Conservation (phyloP, 176 grass and related monocot species). For the Echinochloa phyllopogon region DNA sequence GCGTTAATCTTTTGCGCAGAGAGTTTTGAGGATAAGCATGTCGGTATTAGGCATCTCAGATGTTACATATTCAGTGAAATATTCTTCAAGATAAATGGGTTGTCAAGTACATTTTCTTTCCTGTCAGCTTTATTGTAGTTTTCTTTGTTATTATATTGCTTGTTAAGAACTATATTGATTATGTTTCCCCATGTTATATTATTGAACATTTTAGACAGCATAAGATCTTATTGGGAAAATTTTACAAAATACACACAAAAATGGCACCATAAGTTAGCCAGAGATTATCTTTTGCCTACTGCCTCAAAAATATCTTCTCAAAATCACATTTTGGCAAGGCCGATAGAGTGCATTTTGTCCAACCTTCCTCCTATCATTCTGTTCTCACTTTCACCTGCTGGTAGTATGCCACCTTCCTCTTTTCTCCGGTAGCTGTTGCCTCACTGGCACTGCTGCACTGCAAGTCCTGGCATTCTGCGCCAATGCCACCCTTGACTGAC, state of each 20-base stretch:
- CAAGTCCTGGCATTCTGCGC: not conserved
- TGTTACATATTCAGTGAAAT: conserved; percentile 11
- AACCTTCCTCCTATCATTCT: not conserved
- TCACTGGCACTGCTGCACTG: not conserved
- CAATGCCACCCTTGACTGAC: not conserved
- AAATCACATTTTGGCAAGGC: not conserved
- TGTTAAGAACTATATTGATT: not conserved
- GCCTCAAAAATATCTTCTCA: not conserved
- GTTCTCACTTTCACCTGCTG: not conserved
- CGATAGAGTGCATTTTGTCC: not conserved
- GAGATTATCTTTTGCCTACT: not conserved
- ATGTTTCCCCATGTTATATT: not conserved
- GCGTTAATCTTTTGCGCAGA: not conserved
- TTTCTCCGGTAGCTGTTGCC: not conserved
- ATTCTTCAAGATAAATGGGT: not conserved
- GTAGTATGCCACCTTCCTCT: not conserved
- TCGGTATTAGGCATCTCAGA: not conserved
- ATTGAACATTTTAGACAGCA: too few relatives aligned
- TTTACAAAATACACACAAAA: not conserved
- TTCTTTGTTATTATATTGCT: not conserved
- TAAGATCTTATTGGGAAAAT: not conserved
- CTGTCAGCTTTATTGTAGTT: not conserved
- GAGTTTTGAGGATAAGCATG: not conserved
- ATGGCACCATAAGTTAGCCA: not conserved
- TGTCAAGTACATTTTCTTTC: conserved; percentile 1